Evolutionary conservation across 768 basidiomycete genomes (phyloP).

Genomic region (Gloeophyllum trabeum): DNA sequence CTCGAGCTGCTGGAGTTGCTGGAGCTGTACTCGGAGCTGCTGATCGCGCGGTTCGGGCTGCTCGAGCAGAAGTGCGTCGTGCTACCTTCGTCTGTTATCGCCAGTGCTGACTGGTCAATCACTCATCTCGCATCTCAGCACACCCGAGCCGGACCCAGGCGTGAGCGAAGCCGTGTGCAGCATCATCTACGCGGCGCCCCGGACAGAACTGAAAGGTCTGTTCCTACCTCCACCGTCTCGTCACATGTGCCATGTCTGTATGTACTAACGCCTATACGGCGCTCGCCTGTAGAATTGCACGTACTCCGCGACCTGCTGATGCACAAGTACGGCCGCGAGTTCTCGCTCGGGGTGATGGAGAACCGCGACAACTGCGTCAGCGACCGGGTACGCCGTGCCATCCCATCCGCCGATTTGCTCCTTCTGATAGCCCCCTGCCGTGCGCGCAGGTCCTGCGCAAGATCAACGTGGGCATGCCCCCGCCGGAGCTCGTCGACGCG

Average conservation of each 20-base stretch:
- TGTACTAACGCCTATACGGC: too few relatives aligned
- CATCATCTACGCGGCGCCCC: slow-evolving; percentile 84
- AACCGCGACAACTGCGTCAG: slow-evolving; percentile 75
- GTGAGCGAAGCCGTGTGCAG: slow-evolving; percentile 79
- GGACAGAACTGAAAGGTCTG: slow-evolving; percentile 84
- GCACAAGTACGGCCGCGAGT: slow-evolving; percentile 94
- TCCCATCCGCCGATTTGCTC: slow-evolving; percentile 1
- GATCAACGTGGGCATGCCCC: slow-evolving; percentile 56
- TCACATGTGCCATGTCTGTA: neutral
- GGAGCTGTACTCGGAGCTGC: slow-evolving; percentile 90
- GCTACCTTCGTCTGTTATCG: neutral
- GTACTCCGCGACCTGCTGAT: slow-evolving; percentile 86
- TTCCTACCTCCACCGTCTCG: neutral
- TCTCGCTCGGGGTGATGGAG: slow-evolving; percentile 76
- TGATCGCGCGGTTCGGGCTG: slow-evolving; percentile 84
- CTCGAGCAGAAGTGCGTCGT: slow-evolving; percentile 73
- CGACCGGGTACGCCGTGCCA: slow-evolving; percentile 46
- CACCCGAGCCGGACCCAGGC: slow-evolving; percentile 79
- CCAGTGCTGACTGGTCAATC: neutral
- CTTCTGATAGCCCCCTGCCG: slow-evolving; percentile 4
- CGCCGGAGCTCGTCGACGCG: slow-evolving; percentile 67
- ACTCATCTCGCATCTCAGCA: slow-evolving; percentile 33
- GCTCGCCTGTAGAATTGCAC: slow-evolving; percentile 59
- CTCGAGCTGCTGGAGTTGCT: slow-evolving; percentile 85
- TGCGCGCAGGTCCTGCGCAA: slow-evolving; percentile 61